Evolutionary conservation across 2,329 filamentous ascomycete species (phyloP), one percentile per base, ranked within the genome.

Genomic region (Phymatotrichopsis omnivora): DNA sequence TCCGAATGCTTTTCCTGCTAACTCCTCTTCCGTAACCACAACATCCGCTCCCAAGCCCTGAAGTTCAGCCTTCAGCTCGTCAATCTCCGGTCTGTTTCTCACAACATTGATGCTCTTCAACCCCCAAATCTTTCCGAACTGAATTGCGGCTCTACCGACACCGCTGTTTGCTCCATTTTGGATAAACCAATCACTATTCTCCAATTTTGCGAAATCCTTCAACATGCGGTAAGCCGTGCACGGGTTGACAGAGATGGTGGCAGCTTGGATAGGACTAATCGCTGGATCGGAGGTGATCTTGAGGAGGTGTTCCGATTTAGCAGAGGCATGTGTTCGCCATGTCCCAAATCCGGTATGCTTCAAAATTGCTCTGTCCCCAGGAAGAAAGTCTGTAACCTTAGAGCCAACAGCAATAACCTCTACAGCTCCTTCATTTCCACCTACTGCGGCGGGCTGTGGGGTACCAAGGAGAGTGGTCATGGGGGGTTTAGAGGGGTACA

Each of bases 121-220:
- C 0, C 89, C 89, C 89, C 87, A 96, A 42, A 85, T 72, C 57
- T 68, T 72, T 2, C 76, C 89, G 1, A 98, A 70, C 66, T 98
- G 91, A 54, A 96, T 91, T 8, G 85, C 89, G 2, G 87, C 83
- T 29, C 91, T 72, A 1, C 91, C 91, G 12, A 98, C 91, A 8
- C 86, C 91, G 31, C 79, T 85, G 65, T 98, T 98, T 29, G 89
- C 91, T 6, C 89, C 91, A 62, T 98, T 98, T 66, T 98, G 91
- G 35, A 98, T 78, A 61, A 95, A 85, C 87, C 89, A 98, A 45
- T 93, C 81, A 43, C 87, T 83, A n/a, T 77, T 74, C 44, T 72
- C 61, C 60, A 80, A 64, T 3, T 42, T 65, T 4, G 67, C 77
- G 60, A 89, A 95, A 61, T 89, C 83, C 45, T 78, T 77, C 47